Evolutionary conservation across 139 green algal genomes (phyloP).

Genomic region (Klebsormidium nitens): DNA sequence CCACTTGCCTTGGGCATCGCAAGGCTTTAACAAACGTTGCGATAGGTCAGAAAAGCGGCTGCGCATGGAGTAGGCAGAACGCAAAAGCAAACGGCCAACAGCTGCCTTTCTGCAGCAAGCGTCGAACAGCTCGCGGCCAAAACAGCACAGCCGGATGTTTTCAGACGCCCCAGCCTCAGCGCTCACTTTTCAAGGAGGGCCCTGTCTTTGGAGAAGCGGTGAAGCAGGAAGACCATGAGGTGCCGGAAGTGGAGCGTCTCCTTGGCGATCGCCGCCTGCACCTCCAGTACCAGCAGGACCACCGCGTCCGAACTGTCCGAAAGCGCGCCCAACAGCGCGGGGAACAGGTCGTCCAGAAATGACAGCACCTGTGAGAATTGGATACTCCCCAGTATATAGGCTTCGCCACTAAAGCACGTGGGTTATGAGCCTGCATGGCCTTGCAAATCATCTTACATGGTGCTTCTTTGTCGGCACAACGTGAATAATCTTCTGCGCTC

Average conservation of each 20-base stretch:
- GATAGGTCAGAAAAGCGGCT: too few relatives aligned
- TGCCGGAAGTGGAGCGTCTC: constrained; percentile 38
- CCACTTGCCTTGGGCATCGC: too few relatives aligned
- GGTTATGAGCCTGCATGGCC: not conserved
- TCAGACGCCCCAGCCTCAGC: not conserved
- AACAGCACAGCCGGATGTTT: not conserved
- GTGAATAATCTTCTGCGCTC: too few relatives aligned
- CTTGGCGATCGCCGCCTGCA: constrained; percentile 56
- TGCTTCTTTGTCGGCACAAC: too few relatives aligned
- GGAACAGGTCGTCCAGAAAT: constrained; percentile 52
- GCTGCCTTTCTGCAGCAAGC: too few relatives aligned
- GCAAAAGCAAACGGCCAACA: not conserved
- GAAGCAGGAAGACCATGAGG: constrained; percentile 20
- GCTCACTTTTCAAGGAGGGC: constrained; percentile 26
- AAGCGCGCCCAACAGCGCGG: constrained; percentile 55
- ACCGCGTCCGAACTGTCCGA: constrained; percentile 41
- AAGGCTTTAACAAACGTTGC: too few relatives aligned
- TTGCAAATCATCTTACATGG: too few relatives aligned
- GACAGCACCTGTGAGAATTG: constrained; percentile 7
- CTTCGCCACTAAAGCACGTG: too few relatives aligned
- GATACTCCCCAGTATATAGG: too few relatives aligned
- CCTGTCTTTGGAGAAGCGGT: constrained; percentile 25
- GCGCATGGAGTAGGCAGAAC: too few relatives aligned
- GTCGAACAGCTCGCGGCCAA: too few relatives aligned
- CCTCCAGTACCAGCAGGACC: constrained; percentile 52